Percentiles rank a stretch among this genome's conserved stretches.
phyloP scores from a whole-genome alignment of 169 alveolate species.

The Eimeria sp. region DNA sequence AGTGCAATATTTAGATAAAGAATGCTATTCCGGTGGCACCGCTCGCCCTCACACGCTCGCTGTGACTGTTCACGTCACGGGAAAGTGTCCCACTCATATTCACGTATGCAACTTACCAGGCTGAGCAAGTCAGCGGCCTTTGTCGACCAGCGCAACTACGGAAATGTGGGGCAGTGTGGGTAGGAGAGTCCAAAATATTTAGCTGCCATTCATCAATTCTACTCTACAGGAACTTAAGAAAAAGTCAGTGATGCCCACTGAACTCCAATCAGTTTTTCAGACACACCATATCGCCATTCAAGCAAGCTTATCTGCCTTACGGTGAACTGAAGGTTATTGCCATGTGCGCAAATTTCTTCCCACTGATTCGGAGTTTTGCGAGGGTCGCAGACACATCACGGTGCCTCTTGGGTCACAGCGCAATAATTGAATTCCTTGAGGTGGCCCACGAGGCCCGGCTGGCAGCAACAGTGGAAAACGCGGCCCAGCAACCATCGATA shows the following conservation, averaged over 20 bases:
- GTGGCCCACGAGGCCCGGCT: slow-evolving; percentile 49
- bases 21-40: neutral
- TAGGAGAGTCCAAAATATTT: slow-evolving; percentile 8
- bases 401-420: slow-evolving; percentile 79
- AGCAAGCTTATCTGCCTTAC: neutral
- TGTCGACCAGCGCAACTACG: slow-evolving; percentile 66
- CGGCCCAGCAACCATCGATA: slow-evolving; percentile 44
- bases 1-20: neutral
- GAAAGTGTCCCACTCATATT: neutral
- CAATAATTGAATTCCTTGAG: slow-evolving; percentile 73
- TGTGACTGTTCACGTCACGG: neutral
- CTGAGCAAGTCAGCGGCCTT: slow-evolving; percentile 60
- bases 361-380: neutral
- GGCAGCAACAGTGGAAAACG: slow-evolving; percentile 84
- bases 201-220: slow-evolving; percentile 68
- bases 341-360: neutral
- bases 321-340: neutral
- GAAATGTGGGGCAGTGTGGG: slow-evolving; percentile 64
- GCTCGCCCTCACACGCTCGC: neutral
- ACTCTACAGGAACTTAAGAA: slow-evolving; percentile 8
- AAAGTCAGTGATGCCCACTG: neutral
- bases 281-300: neutral
- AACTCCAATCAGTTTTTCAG: neutral
- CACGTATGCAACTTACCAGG: neutral
- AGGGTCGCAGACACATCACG: slow-evolving; percentile 45